These are phyloP conservation scores for Voacanga thouarsii DNA, from an alignment of 257 asterid species.

Conservation along the genomic window DNA sequence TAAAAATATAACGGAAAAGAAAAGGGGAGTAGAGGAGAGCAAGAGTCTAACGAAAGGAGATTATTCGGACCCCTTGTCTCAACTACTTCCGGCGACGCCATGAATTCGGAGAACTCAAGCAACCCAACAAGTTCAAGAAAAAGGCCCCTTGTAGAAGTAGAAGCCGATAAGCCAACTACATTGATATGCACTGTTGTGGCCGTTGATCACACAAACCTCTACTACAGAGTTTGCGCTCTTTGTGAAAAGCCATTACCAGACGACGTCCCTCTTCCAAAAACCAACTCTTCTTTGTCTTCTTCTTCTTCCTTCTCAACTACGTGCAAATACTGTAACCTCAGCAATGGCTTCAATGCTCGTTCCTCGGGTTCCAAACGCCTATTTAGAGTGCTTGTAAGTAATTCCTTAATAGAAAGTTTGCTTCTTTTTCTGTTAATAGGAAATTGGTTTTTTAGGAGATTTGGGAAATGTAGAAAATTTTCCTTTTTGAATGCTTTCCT, in stretches of 20 bases:
- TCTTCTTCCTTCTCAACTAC: slow-evolving; percentile 10
- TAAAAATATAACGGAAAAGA: too few species aligned
- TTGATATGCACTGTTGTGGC: slow-evolving; percentile 56
- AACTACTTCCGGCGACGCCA: neutral
- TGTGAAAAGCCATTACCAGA: slow-evolving; percentile 72
- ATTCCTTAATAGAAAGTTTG: neutral
- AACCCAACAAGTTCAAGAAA: slow-evolving; percentile 34
- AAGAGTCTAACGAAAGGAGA: neutral
- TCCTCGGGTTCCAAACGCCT: slow-evolving; percentile 60
- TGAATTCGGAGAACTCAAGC: slow-evolving; percentile 20
- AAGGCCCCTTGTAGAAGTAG: slow-evolving; percentile 39
- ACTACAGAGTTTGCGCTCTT: slow-evolving; percentile 62
- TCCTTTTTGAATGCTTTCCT: neutral
- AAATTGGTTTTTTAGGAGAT: neutral
- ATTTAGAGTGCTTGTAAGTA: slow-evolving; percentile 74
- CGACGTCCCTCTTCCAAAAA: slow-evolving; percentile 8
- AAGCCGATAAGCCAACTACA: slow-evolving; percentile 42
- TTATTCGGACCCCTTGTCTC: neutral
- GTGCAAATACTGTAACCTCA: slow-evolving; percentile 53
- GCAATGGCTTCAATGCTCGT: slow-evolving; percentile 35
- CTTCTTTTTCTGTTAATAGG: neutral
- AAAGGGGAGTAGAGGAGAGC: too few species aligned
- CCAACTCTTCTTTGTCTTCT: slow-evolving; percentile 11
- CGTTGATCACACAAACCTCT: slow-evolving; percentile 49
- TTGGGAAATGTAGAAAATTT: neutral